Percentiles rank a stretch among this genome's conserved stretches.
Evolutionary conservation across 2,329 filamentous ascomycete species (phyloP).

Genomic region (Aspergillus pseudoglaucus): DNA sequence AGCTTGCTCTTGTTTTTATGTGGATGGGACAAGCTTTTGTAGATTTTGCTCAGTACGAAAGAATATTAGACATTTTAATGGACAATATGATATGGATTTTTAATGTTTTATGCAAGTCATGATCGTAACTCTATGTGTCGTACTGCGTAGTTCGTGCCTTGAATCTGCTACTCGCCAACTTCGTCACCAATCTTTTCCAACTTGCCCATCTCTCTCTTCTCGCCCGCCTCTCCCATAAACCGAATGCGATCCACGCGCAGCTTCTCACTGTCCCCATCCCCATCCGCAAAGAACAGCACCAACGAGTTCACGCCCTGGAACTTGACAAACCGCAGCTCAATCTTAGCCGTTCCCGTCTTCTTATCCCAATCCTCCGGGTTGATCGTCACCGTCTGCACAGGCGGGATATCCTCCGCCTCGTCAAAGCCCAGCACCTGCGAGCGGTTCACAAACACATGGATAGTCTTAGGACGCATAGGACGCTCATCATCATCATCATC

Average conservation of each 20-base stretch:
- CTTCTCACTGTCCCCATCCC: constrained; percentile 75
- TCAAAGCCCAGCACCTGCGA: constrained; percentile 89
- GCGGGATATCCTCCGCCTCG: constrained; percentile 79
- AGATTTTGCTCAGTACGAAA: neutral
- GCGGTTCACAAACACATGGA: constrained; percentile 83
- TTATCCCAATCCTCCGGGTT: constrained; percentile 70
- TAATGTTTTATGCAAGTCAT: neutral
- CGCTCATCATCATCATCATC: constrained; percentile 69
- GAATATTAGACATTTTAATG: neutral
- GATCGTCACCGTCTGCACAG: constrained; percentile 74
- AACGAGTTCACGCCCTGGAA: constrained; percentile 90
- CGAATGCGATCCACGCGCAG: constrained; percentile 59
- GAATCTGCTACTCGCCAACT: constrained; percentile 48
- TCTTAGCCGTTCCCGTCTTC: constrained; percentile 62
- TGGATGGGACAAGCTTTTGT: neutral
- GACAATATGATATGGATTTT: neutral
- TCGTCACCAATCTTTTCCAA: constrained; percentile 89
- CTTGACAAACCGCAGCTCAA: constrained; percentile 83
- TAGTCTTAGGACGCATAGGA: constrained; percentile 71
- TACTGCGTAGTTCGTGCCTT: constrained; percentile 4
- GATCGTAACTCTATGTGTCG: neutral
- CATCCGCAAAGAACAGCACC: constrained; percentile 82
- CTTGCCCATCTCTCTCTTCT: constrained; percentile 90
- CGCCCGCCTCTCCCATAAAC: constrained; percentile 79
- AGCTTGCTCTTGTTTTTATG: constrained; percentile 1